Conservation (phyloP, 2,329 filamentous ascomycete species). For the Hypoxylon sp. region DNA sequence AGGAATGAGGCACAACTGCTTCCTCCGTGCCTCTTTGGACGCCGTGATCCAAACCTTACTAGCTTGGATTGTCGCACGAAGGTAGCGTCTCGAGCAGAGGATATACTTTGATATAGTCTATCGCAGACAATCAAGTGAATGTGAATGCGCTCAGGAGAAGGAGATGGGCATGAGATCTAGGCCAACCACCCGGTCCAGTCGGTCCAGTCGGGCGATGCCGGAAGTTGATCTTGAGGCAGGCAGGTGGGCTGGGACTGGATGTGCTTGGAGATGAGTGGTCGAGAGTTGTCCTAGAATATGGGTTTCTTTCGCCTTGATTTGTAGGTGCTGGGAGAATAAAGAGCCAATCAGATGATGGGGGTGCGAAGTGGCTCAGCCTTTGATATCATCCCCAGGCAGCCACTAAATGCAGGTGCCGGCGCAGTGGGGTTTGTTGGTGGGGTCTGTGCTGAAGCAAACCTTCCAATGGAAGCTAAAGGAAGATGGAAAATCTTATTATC, state of each 20-base stretch:
- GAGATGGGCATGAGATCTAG: slow-evolving; percentile 25
- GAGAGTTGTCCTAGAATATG: slow-evolving; percentile 13
- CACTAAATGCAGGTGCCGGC: slow-evolving; percentile 11
- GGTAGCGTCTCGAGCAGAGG: neutral
- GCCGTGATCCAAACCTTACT: neutral
- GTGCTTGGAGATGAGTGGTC: slow-evolving; percentile 28
- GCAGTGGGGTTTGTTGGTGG: neutral
- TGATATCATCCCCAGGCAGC: slow-evolving; percentile 9
- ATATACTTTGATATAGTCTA: neutral
- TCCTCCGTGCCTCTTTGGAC: slow-evolving; percentile 4
- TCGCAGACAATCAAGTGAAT: neutral
- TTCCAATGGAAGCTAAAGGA: neutral
- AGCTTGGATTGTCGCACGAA: neutral
- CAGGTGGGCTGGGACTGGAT: slow-evolving; percentile 27
- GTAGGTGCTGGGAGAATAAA: slow-evolving; percentile 20
- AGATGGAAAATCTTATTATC: slow-evolving; percentile 36
- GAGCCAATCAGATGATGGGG: slow-evolving; percentile 31
- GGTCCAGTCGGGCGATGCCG: slow-evolving; percentile 47
- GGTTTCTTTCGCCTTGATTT: slow-evolving; percentile 37
- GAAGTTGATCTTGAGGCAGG: slow-evolving; percentile 42
- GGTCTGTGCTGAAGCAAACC: too few species aligned
- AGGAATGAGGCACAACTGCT: slow-evolving; percentile 9
- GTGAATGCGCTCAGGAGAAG: neutral
- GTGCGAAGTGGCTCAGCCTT: slow-evolving; percentile 18
- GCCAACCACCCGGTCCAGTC: slow-evolving; percentile 23